Evolutionary conservation across 2,329 filamentous ascomycete species (phyloP).

Genomic region (Lachnellula subtilissima): DNA sequence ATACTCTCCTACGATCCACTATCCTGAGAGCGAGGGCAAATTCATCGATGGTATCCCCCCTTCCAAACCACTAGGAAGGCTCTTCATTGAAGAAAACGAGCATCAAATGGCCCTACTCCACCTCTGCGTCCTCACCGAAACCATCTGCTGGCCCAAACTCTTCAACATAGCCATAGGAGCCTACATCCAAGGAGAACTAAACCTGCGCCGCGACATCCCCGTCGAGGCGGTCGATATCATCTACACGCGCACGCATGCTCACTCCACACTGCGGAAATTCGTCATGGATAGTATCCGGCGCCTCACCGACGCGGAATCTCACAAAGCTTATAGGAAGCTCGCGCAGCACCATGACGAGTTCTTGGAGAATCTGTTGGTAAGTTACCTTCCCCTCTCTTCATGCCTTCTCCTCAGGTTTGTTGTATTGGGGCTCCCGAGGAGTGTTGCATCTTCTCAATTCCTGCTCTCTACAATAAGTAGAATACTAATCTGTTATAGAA

Average conservation of each 20-base stretch:
- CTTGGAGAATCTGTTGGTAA: not conserved
- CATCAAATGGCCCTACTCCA: constrained; percentile 12
- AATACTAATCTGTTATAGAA: not conserved
- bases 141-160: constrained; percentile 11
- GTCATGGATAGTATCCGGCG: constrained; percentile 9
- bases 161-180: constrained; percentile 13
- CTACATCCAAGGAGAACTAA: constrained; percentile 11
- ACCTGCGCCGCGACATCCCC: constrained; percentile 4
- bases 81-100: not conserved
- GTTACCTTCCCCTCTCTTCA: too few relatives aligned
- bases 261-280: constrained; percentile 7
- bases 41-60: constrained; percentile 1
- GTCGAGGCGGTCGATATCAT: constrained; percentile 9
- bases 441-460: too few relatives aligned
- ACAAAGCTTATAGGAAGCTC: constrained; percentile 1
- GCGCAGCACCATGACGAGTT: constrained; percentile 5
- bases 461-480: too few relatives aligned
- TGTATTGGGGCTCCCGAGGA: too few relatives aligned
- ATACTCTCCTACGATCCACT: not conserved
- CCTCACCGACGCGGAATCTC: not conserved
- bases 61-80: not conserved
- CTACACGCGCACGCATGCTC: constrained; percentile 9
- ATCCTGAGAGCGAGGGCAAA: not conserved
- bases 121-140: constrained; percentile 16
- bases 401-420: too few relatives aligned